Percentiles rank a stretch among this genome's conserved stretches.
Evolutionary conservation across 2,329 filamentous ascomycete species (phyloP).

Genomic region (Didymella lethalis): DNA sequence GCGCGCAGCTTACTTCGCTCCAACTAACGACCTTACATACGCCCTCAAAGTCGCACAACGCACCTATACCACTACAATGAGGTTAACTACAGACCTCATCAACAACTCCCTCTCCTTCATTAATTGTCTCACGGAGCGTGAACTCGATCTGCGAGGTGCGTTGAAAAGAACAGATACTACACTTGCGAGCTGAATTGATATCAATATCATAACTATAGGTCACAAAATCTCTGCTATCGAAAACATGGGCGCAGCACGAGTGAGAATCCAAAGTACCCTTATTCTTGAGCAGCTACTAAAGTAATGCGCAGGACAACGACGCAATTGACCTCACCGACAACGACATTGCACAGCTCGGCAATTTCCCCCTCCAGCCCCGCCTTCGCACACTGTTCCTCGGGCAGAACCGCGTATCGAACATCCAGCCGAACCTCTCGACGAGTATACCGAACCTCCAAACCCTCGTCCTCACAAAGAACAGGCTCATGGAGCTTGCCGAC

Average conservation of each 20-base stretch:
- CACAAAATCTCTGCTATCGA: slow-evolving; percentile 98
- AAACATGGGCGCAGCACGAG: slow-evolving; percentile 93
- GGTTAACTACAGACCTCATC: slow-evolving; percentile 95
- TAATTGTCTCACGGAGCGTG: slow-evolving; percentile 97
- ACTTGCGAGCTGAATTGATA: slow-evolving; percentile 89
- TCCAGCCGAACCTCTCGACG: slow-evolving; percentile 77
- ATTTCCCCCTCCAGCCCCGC: slow-evolving; percentile 91
- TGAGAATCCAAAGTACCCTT: slow-evolving; percentile 58
- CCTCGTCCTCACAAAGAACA: slow-evolving; percentile 84
- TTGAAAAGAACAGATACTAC: slow-evolving; percentile 98
- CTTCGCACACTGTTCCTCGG: slow-evolving; percentile 87
- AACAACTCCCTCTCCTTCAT: slow-evolving; percentile 95
- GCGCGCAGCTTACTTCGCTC: background rate
- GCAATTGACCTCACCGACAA: slow-evolving; percentile 99
- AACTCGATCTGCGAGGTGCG: slow-evolving; percentile 99
- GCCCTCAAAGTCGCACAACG: background rate
- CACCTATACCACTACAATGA: slow-evolving; percentile 66
- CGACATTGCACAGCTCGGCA: slow-evolving; percentile 86
- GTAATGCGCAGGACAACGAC: slow-evolving; percentile 77
- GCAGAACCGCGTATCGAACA: slow-evolving; percentile 83
- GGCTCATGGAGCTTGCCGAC: slow-evolving; percentile 83
- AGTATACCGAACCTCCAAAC: slow-evolving; percentile 83
- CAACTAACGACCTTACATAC: background rate
- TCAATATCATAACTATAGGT: slow-evolving; percentile 73
- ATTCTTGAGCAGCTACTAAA: background rate